Base-by-base conservation (phyloP, 495 filamentous ascomycete genomes). In the Rostrohypoxylon terebratum region DNA sequence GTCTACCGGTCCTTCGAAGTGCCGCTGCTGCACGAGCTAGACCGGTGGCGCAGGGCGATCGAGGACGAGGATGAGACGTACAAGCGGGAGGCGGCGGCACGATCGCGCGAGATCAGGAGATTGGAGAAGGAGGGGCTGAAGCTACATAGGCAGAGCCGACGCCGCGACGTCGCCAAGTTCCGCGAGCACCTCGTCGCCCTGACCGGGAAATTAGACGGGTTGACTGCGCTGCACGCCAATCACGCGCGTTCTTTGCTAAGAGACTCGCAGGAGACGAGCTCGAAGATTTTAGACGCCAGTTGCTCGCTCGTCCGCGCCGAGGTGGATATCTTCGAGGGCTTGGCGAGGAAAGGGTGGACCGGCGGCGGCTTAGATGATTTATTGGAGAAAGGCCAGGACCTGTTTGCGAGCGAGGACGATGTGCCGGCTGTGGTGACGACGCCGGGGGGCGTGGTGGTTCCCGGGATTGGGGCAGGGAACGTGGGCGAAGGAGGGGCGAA, bases 1-100 rank as follows among this genome's bases (percentile, higher is more conserved):
- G 85, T 90, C n/a, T 90, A 90, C 77, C 80, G 88, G 16, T 83
- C 82, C 47, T 90, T 90, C 71, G 88, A 90, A 75, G 88, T 90
- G 7, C 88, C 88, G 25, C 77, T 90, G 18, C 78, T 90, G 28
- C 88, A 90, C 77, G 88, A 90, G 76, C 78, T 90, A 48, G 88
- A 90, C 74, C 82, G 82, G 44, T 90, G 88, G 86, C 84, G 83
- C 13, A 79, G 79, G 23, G 82, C 84, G 47, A 85, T 88, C 59
- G 84, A 85, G 16, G 88, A 89, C 55, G 89, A 89, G 63, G 85
- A 90, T 69, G 86, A 87, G 57, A 70, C 81, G 3, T 90, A 90
- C 71, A 83, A 84, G 72, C 81, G 81, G 48, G 84, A 83, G 23
- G 84, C 83, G 1, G 81, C 81, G 18, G 75, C 71, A 14, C 84